Evolutionary conservation across 192 early-diverging fungal species (phyloP).

Genomic region (Allomyces arbusculus): DNA sequence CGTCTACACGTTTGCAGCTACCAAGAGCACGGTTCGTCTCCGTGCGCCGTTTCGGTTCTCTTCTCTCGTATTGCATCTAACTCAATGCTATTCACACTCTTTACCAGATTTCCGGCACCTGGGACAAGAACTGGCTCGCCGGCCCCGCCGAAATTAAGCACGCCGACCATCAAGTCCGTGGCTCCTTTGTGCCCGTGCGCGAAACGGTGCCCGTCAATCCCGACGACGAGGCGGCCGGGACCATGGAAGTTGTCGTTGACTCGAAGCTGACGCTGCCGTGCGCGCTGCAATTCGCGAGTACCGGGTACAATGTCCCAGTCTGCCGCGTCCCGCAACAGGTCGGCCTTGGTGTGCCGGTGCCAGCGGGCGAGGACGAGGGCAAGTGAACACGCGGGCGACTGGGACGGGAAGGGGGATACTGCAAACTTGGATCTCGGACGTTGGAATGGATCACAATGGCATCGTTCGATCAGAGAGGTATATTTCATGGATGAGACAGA

Average conservation of each 20-base stretch:
- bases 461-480: no score
- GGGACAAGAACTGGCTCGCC: constrained; percentile 17
- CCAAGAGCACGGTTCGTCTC: constrained; percentile 21
- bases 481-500: no score
- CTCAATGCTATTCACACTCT: not conserved
- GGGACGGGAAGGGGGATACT: no score
- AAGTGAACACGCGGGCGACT: no score
- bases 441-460: no score
- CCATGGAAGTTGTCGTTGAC: not conserved
- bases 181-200: constrained; percentile 9
- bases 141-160: constrained; percentile 24
- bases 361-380: not conserved
- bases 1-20: constrained; percentile 10
- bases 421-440: no score
- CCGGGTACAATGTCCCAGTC: not conserved
- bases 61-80: not conserved
- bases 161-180: constrained; percentile 25
- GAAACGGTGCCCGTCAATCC: not conserved
- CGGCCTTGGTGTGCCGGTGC: not conserved
- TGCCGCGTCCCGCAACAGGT: not conserved
- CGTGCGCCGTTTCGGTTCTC: not conserved
- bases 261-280: not conserved
- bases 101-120: constrained; percentile 17
- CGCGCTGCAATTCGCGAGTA: not conserved
- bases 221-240: not conserved